A percentile compares a stretch with the other conserved stretches of the same genome.
Evolutionary conservation across 805 yeast genomes (phyloP).

Genomic region (Ogataea pini): DNA sequence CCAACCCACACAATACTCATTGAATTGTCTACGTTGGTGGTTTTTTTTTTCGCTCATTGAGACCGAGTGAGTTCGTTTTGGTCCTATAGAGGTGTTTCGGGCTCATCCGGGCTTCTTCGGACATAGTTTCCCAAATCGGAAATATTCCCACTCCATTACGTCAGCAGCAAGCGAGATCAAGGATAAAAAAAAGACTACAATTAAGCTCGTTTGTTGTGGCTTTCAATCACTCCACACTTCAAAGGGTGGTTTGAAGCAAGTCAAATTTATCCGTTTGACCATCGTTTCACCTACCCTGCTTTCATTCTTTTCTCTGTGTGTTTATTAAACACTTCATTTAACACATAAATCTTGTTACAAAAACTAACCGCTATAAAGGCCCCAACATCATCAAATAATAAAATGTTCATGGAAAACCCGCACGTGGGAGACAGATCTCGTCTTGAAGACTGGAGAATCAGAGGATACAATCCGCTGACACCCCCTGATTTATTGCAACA

Average conservation of each 20-base stretch:
- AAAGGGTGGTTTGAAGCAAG: too few relatives aligned
- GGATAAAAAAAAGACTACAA: neutral
- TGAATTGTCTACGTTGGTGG: too few relatives aligned
- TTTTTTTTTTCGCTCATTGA: too few relatives aligned
- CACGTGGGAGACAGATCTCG: conserved; percentile 81
- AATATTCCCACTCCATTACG: neutral
- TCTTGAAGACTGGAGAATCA: conserved; percentile 74
- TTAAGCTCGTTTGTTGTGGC: neutral
- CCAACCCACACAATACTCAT: too few relatives aligned
- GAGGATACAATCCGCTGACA: conserved; percentile 93
- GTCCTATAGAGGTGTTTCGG: too few relatives aligned
- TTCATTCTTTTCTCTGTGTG: too few relatives aligned
- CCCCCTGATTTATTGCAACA: conserved; percentile 92
- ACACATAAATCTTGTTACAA: neutral
- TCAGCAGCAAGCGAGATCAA: neutral
- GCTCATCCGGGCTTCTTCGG: neutral
- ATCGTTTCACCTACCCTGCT: too few relatives aligned
- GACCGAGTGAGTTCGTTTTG: too few relatives aligned
- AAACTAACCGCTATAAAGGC: conserved; percentile 14
- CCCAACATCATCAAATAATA: conserved; percentile 28
- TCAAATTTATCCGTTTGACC: too few relatives aligned
- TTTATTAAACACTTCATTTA: neutral
- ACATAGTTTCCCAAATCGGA: neutral
- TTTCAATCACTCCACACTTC: too few relatives aligned
- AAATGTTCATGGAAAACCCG: conserved; percentile 83